These are phyloP conservation scores for Aspergillus diversus DNA, from an alignment of 495 filamentous ascomycete species.

Conservation along the genomic window DNA sequence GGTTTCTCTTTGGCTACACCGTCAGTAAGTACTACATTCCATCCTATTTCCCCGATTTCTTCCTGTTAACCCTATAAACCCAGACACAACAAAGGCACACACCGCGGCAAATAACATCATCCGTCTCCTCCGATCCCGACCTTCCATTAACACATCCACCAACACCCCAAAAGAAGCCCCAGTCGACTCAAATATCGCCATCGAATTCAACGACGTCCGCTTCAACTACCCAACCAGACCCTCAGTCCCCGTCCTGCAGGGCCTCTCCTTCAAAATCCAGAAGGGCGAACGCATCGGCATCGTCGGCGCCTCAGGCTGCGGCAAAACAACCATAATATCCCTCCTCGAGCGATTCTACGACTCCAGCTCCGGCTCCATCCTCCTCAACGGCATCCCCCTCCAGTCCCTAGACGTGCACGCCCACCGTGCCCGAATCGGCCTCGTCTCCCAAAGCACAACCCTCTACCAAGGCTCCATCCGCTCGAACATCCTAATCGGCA, in stretches of 20 bases:
- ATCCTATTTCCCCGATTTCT: background rate
- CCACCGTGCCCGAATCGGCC: constrained; percentile 32
- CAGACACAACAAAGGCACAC: background rate
- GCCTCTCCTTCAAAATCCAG: constrained; percentile 20
- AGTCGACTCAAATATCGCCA: background rate
- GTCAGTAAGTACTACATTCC: constrained; percentile 21
- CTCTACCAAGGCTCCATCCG: constrained; percentile 44
- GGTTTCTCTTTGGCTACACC: constrained; percentile 45
- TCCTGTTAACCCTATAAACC: background rate
- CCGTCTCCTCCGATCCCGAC: background rate
- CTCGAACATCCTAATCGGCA: constrained; percentile 47
- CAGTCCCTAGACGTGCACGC: constrained; percentile 18
- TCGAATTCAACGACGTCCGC: constrained; percentile 7
- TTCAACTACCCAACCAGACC: constrained; percentile 16
- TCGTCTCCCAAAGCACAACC: constrained; percentile 47
- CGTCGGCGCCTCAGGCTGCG: constrained; percentile 53
- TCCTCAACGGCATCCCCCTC: constrained; percentile 28
- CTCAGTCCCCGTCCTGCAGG: background rate
- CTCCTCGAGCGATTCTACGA: constrained; percentile 59
- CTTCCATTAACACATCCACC: background rate
- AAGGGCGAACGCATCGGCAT: constrained; percentile 36
- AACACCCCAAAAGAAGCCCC: background rate
- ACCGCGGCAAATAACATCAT: background rate
- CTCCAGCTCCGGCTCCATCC: constrained; percentile 35
- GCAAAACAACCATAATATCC: constrained; percentile 57